Evolutionary conservation across 768 basidiomycete species (phyloP), one percentile per base, ranked within the genome.

Genomic region (Agaricus subrufescens): DNA sequence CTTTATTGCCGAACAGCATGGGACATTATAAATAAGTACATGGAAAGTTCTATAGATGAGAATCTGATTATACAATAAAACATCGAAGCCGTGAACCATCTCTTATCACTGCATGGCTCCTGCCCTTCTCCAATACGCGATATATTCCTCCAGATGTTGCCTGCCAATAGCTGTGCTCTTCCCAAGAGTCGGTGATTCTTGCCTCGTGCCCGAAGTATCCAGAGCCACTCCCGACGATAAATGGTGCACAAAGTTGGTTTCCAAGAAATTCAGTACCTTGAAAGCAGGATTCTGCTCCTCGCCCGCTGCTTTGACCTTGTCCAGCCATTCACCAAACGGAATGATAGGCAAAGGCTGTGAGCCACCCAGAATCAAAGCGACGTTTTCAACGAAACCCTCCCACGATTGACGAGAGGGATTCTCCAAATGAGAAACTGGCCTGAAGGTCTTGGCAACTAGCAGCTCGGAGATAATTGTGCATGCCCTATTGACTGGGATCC

Each of bases 371-470:
- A 72, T 62, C 4, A 43, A 50, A 1, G 66, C 61, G n/a, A 74
- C 60, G 51, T 63, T 59, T 12, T 61, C 57, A 14, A 73, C 56
- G 19, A 73, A 50, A 3, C 66, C 69, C 26, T 58, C 54, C 71
- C 71, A 73, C 0, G 71, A 68, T 52, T 73, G 71, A 11, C 71
- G 67, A 12, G 66, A 68, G 1, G 71, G 71, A 49, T 72, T 73
- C 54, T 74, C 72, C 63, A 74, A 57, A 49, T 72, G 71, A 49
- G 71, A 72, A 27, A 69, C 60, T 3, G 66, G 64, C 29, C 62
- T 61, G 57, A 71, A 70, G 30, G 58, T 57, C 54, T 65, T 57
- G 4, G 70, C 69, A 49, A 72, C 71, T 4, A 71, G 56, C 38
- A 72, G 60, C 29, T 73, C 72, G 5, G 62, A 58, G 42, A 73